phyloP scores from a whole-genome alignment of 75 land plant species.

The Picea sitchensis region DNA sequence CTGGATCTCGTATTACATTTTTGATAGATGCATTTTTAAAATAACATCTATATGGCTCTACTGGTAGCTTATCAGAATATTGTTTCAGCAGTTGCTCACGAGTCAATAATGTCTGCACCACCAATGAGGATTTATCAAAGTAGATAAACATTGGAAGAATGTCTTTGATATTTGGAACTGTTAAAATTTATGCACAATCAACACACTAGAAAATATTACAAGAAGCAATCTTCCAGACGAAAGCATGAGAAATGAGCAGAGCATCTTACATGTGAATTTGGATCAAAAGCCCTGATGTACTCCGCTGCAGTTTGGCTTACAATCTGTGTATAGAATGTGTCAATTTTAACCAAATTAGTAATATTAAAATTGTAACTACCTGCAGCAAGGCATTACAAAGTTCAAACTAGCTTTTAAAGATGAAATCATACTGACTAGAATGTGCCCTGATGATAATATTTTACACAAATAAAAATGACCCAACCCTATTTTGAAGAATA shows the following conservation, averaged over 20 bases:
- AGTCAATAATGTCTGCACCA: constrained; percentile 41
- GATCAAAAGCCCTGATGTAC: constrained; percentile 62
- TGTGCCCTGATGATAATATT: not conserved
- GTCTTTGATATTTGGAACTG: not conserved
- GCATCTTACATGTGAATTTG: constrained; percentile 59
- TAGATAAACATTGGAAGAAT: not conserved
- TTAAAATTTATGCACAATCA: not conserved
- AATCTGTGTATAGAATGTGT: constrained; percentile 36
- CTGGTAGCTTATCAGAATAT: constrained; percentile 38
- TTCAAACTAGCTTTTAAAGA: not conserved
- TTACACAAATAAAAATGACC: not conserved
- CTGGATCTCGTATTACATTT: constrained; percentile 81
- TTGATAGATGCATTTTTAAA: constrained; percentile 53
- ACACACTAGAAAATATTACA: not conserved
- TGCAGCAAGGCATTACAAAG: not conserved
- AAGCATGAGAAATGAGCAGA: not conserved
- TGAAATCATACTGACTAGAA: no score
- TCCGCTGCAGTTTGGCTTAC: constrained; percentile 54
- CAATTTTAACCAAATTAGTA: not conserved
- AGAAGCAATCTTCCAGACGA: not conserved
- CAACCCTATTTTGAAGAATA: not conserved
- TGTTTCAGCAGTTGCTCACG: constrained; percentile 56
- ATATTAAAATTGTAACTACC: not conserved
- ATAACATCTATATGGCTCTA: constrained; percentile 32
- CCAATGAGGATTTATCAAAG: constrained; percentile 2